Evolutionary conservation across 768 basidiomycete genomes (phyloP), one percentile per base, ranked within the genome.

Genomic region (Tricholoma saponaceum): DNA sequence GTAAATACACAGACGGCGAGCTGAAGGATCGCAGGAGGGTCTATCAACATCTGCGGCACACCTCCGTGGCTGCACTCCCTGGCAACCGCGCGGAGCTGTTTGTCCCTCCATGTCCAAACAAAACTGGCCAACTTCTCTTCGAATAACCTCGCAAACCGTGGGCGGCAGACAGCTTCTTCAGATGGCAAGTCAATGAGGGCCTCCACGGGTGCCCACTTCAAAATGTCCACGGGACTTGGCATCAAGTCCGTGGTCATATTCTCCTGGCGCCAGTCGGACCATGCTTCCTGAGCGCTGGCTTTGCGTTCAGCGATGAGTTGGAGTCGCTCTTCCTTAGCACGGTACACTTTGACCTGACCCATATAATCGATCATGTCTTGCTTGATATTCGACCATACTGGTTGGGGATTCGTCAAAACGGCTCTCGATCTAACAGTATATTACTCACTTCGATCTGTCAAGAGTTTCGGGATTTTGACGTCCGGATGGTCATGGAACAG

Each of bases 371-470:
- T 33, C 58, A 74, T 65, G 5, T 63, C 55, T 26, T 39, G 22
- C 53, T 70, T 63, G n/a, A 72, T 70, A 23, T 62, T 70, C 0
- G 63, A 58, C 70, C 70, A 71, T 2, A 52, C 72, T 73, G 33
- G 7, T n/a, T n/a, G 13, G 6, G 23, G 13, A 18, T 41, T n/a
- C 14, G 43, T 49, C 10, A 52, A 12, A 14, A 25, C 5, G 33
- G 56, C 18, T 16, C 2, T 10, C 3, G 20, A 12, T 20, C 5
- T 12, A 18, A 9, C 37, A 14, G 10, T 10, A 26, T n/a, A 23
- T n/a, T 14, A 61, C 62, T 51, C 50, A 68, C 65, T 56, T 23
- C 60, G 57, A 12, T 62, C 58, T 12, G 65, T 66, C 39, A 66
- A 50, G 25, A 61, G 62, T 49, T 64, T 61, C 16, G 37, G 22